A percentile compares a stretch with the other conserved stretches of the same genome.
Evolutionary conservation across 331 rosid species (phyloP).

Genomic region (Ulmus americana): DNA sequence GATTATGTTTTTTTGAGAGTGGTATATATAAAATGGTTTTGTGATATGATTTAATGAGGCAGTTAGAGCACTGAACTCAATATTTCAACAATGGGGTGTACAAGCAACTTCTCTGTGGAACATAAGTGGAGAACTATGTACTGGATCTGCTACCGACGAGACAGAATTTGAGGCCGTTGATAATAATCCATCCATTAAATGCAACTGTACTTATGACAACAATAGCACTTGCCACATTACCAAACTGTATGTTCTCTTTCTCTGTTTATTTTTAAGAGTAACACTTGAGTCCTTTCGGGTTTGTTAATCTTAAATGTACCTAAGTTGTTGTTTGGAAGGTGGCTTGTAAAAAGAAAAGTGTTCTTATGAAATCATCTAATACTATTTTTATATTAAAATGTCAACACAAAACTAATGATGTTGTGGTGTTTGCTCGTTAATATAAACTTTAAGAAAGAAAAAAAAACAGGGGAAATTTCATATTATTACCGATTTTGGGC

Average conservation of each 20-base stretch:
- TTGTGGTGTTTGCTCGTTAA: neutral
- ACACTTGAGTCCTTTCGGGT: neutral
- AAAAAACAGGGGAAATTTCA: neutral
- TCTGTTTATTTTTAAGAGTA: neutral
- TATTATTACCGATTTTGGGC: neutral
- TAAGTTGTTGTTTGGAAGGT: neutral
- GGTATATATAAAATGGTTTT: neutral
- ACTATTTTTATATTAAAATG: neutral
- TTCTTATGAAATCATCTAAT: neutral
- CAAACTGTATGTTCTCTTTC: conserved; percentile 20
- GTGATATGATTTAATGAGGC: neutral
- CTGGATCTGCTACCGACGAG: conserved; percentile 22
- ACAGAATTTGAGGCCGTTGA: accelerated
- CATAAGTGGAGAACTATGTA: conserved; percentile 48
- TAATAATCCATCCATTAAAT: conserved; percentile 31
- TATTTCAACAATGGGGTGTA: conserved; percentile 44
- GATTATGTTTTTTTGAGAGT: neutral
- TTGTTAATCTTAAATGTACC: neutral
- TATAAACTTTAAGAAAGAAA: neutral
- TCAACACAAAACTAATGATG: neutral
- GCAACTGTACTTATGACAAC: conserved; percentile 35
- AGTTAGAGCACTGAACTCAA: conserved; percentile 56
- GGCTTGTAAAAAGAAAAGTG: neutral
- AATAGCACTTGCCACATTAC: conserved; percentile 25
- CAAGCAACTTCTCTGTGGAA: conserved; percentile 41